Conservation (phyloP, 495 filamentous ascomycete genomes). For the Hypoxylon trugodes region DNA sequence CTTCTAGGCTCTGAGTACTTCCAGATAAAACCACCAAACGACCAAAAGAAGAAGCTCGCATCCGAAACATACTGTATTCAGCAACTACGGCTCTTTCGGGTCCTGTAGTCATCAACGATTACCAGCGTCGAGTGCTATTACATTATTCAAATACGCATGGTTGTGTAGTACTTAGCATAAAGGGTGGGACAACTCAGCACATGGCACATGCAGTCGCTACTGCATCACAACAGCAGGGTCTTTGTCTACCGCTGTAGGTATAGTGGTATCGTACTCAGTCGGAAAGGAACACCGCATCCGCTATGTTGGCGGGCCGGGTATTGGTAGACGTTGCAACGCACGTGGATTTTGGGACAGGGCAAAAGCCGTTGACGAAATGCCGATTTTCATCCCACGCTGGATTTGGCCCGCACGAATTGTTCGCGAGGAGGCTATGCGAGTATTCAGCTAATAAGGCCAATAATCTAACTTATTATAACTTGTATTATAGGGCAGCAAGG, state of each 20-base stretch:
- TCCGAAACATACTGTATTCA: neutral
- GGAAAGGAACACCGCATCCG: constrained; percentile 38
- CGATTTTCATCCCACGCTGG: constrained; percentile 30
- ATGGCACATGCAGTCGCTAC: constrained; percentile 42
- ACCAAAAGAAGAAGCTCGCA: constrained; percentile 14
- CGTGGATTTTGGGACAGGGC: constrained; percentile 31
- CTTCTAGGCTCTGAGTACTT: constrained; percentile 19
- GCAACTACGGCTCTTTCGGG: neutral
- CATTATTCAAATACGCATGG: constrained; percentile 13
- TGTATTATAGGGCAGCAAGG: constrained; percentile 20
- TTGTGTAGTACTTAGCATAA: constrained; percentile 20
- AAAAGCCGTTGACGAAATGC: constrained; percentile 29
- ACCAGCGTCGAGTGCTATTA: constrained; percentile 9
- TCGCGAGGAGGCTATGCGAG: neutral
- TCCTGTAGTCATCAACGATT: constrained; percentile 1
- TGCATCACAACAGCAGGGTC: constrained; percentile 35
- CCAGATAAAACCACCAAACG: constrained; percentile 17
- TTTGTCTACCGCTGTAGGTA: constrained; percentile 20
- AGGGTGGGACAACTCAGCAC: constrained; percentile 41
- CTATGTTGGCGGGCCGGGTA: constrained; percentile 31
- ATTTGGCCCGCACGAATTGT: constrained; percentile 18
- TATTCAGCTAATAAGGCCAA: constrained; percentile 5
- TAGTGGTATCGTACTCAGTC: constrained; percentile 34
- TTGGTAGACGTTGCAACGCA: constrained; percentile 36
- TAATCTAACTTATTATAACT: neutral